Conservation (phyloP, 2,329 filamentous ascomycete species). For the Arthrinium phaeospermum region DNA sequence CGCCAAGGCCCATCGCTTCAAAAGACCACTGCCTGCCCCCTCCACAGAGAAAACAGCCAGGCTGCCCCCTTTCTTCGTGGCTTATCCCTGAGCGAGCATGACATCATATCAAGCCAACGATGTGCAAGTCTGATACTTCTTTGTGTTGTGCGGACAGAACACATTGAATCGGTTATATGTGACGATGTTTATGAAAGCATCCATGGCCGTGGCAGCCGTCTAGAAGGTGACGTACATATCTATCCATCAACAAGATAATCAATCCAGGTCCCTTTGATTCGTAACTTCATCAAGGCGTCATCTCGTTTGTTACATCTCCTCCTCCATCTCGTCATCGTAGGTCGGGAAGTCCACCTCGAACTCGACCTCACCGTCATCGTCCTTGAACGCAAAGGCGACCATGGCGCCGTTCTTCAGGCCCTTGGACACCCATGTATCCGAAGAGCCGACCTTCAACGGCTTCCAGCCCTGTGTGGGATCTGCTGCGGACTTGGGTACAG, state of each 20-base stretch:
- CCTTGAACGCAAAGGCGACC: conserved; percentile 56
- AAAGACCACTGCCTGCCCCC: background rate
- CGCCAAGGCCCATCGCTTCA: background rate
- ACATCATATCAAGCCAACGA: background rate
- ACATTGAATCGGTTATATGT: background rate
- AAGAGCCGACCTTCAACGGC: conserved; percentile 45
- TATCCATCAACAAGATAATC: background rate
- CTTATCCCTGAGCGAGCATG: background rate
- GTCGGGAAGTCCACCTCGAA: conserved; percentile 54
- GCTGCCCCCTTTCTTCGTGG: background rate
- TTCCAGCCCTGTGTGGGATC: conserved; percentile 58
- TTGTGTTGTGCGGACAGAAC: background rate
- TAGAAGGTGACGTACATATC: background rate
- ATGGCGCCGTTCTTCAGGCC: conserved; percentile 53
- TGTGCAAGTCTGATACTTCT: background rate
- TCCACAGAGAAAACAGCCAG: background rate
- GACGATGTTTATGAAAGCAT: background rate
- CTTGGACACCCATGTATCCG: conserved; percentile 47
- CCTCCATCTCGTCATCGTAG: conserved; percentile 49
- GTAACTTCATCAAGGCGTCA: conserved; percentile 17
- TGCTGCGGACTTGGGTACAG: conserved; percentile 48
- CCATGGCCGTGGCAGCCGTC: background rate
- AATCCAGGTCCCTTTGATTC: background rate
- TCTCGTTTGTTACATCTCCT: conserved; percentile 30
- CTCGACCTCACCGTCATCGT: conserved; percentile 43